Evolutionary conservation across 2,329 filamentous ascomycete species (phyloP), one percentile per base, ranked within the genome.

Genomic region (Albifimbria verrucaria): DNA sequence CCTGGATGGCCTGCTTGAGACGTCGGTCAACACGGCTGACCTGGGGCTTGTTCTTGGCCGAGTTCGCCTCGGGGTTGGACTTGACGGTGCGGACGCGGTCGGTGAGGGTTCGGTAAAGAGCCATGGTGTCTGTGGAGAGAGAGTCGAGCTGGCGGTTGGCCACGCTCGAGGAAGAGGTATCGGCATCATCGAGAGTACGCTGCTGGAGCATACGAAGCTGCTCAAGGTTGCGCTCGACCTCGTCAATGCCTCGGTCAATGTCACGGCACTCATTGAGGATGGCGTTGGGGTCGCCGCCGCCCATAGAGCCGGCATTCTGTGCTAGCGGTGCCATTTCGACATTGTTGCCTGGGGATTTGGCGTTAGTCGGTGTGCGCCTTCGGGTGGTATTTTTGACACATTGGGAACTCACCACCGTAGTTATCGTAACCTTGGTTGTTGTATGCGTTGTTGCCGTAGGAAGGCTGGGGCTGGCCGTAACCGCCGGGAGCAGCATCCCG

Each of bases 221-320:
- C 59, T 85, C 79, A 28, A 95, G 82, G 62, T 89, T 89, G 57
- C 74, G 73, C 65, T 92, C 85, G 64, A 97, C 83, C 54, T 85
- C 78, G 57, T 89, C 82, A 64, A 97, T 89, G 42, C 86, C 88
- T 54, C 82, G 78, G 68, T 92, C 88, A 68, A 97, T 88, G 45
- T 90, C 85, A 54, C 85, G 83, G 74, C 90, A 94, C 69, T 94
- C 88, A 74, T 95, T 90, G 55, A 97, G 81, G 60, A 96, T 88
- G 52, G 83, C 83, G 67, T 90, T 92, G 43, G 88, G 85, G 69
- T 92, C 83, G 61, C 72, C 63, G 48, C 70, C 68, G 41, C 68
- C 77, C 50, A 79, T 77, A 48, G 72, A 71, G 49, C 74, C 65
- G 48, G 74, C 77, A 55, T 79, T 80, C 56, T 80, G 78, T 44